These are phyloP conservation scores for Penstemon davidsonii DNA, from an alignment of 257 asterid species.

Conservation along the genomic window DNA sequence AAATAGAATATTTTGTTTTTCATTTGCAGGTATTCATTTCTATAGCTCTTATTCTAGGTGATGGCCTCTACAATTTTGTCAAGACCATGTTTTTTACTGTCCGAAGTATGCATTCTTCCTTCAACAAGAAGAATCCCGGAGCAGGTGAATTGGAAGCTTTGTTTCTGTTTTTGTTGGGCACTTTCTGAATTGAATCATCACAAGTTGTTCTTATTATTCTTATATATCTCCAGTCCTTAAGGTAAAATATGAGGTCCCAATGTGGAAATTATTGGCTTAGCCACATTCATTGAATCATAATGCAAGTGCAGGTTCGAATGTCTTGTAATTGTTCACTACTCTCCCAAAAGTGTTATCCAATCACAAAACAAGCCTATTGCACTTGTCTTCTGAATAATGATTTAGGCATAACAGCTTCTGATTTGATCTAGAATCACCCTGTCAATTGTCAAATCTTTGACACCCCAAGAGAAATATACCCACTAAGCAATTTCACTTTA, in stretches of 20 bases:
- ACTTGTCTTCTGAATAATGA: no score
- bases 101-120: slow-evolving; percentile 46
- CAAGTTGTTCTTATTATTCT: neutral
- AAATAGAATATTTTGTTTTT: neutral
- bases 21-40: slow-evolving; percentile 75
- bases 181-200: neutral
- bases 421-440: neutral
- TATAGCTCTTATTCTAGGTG: slow-evolving; percentile 80
- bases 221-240: slow-evolving; percentile 5
- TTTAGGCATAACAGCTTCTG: no score
- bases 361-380: no score
- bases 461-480: neutral
- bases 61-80: slow-evolving; percentile 77
- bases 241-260: slow-evolving; percentile 14
- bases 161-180: neutral
- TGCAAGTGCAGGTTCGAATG: no score
- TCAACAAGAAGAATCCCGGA: slow-evolving; percentile 40
- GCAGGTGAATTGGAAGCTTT: slow-evolving; percentile 37
- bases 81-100: slow-evolving; percentile 59
- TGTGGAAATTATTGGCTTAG: neutral
- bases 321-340: no score
- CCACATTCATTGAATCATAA: neutral
- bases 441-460: neutral
- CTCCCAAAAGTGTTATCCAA: no score
- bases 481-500: neutral